Conservation (phyloP, 2,329 filamentous ascomycete species). For the Hypoxylon sp. region DNA sequence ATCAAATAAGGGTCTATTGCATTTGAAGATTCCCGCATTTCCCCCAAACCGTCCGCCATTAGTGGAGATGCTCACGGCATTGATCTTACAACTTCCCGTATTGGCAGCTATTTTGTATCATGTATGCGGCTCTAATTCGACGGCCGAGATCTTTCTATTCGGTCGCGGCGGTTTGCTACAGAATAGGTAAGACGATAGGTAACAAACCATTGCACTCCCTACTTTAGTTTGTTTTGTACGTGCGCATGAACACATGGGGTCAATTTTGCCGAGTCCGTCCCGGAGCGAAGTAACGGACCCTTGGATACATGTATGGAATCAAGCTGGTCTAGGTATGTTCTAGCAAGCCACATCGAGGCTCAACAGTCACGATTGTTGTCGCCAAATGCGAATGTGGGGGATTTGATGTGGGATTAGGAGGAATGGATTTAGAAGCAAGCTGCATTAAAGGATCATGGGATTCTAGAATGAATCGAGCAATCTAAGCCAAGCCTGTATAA, state of each 20-base stretch:
- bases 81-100: constrained; percentile 26
- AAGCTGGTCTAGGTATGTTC: not conserved
- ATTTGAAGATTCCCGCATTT: constrained; percentile 2
- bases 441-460: constrained; percentile 33
- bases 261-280: constrained; percentile 27
- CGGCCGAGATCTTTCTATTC: constrained; percentile 22
- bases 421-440: constrained; percentile 22
- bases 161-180: constrained; percentile 25
- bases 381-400: not conserved
- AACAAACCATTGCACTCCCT: constrained; percentile 32
- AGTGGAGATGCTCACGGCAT: constrained; percentile 26
- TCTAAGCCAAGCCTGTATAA: constrained; percentile 8
- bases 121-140: constrained; percentile 24
- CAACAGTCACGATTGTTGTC: constrained; percentile 6
- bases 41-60: constrained; percentile 2
- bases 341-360: constrained; percentile 20
- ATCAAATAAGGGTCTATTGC: constrained; percentile 6
- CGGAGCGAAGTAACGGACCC: constrained; percentile 24
- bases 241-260: constrained; percentile 1
- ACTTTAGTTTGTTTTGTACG: constrained; percentile 17
- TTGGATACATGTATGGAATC: not conserved
- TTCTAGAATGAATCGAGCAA: constrained; percentile 26
- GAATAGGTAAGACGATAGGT: constrained; percentile 34
- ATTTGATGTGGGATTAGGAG: not conserved
- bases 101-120: constrained; percentile 22